Evolutionary conservation across 2,329 filamentous ascomycete genomes (phyloP).

Genomic region (Talaromyces piceae): DNA sequence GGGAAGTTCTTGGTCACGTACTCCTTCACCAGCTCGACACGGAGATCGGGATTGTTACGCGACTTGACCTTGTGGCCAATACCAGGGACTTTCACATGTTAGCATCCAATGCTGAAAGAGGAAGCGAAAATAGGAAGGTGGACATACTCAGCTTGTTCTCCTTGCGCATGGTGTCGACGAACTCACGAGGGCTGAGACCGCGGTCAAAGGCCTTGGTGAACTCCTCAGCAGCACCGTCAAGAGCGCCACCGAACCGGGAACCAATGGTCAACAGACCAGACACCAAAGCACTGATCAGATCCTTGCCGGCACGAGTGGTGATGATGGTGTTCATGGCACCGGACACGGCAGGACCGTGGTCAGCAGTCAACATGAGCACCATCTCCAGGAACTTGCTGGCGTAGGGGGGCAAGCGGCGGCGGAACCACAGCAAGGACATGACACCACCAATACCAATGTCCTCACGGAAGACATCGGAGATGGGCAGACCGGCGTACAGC

Average conservation of each 20-base stretch:
- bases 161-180: constrained; percentile 98
- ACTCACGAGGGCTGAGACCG: constrained; percentile 95
- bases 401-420: constrained; percentile 88
- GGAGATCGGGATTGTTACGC: constrained; percentile 98
- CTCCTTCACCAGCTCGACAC: constrained; percentile 98
- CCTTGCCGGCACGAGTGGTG: constrained; percentile 97
- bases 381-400: constrained; percentile 99
- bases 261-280: constrained; percentile 97
- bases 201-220: constrained; percentile 98
- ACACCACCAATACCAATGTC: constrained; percentile 99
- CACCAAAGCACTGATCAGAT: constrained; percentile 90
- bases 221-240: constrained; percentile 95
- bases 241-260: constrained; percentile 95
- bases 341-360: constrained; percentile 97
- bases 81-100: constrained; percentile 61
- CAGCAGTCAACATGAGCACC: constrained; percentile 99
- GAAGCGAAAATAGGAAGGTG: too few relatives aligned
- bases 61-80: constrained; percentile 99
- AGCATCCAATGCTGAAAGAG: neutral
- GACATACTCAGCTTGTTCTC: constrained; percentile 92
- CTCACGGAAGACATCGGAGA: constrained; percentile 99
- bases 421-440: constrained; percentile 99
- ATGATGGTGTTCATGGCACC: constrained; percentile 99
- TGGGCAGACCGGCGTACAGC: constrained; percentile 97
- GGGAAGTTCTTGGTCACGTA: constrained; percentile 98